Evolutionary conservation across 495 filamentous ascomycete species (phyloP), one percentile per base, ranked within the genome.

Genomic region (Usnea hakonensis): DNA sequence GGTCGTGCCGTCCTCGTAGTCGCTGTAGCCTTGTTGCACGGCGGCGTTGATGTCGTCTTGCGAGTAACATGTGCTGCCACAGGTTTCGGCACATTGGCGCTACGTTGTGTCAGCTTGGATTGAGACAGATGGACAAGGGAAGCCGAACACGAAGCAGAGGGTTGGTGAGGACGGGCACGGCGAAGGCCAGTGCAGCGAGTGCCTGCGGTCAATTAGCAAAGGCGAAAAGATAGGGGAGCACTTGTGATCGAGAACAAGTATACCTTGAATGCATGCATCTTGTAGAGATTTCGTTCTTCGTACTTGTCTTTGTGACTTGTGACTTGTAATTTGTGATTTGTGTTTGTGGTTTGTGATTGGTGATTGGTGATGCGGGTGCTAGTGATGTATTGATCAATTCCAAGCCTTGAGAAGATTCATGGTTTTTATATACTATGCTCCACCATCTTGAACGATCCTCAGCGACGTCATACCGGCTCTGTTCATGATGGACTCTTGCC

Each of bases 61-160:
- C 54, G 68, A 73, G 74, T 85, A 85, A 72, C 73, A 80, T 53
- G 69, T 71, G 21, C 69, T 66, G 58, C 77, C 71, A 62, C 82
- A 84, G 30, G 76, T 75, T 50, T 74, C 65, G 64, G 75, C 41
- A 57, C 66, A 66, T 58, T 58, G 57, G 28, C 48, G 66, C 53
- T 71, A 65, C 37, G 37, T 41, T 41, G 50, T 58, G 58, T 66
- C 37, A 33, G 72, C 57, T 55, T 17, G 60, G 59, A 33, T 60
- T 11, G 48, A 64, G 10, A 40, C 17, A 3, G 36, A 44, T n/a
- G 30, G n/a, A 50, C 13, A n/a, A 17, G 44, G 37, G 59, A 5
- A 19, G 32, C 33, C 50, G 48, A 23, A 55, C 48, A 40, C 38
- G 48, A 40, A 55, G 37, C 37, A 54, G 9, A 5, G 60, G 19